These are phyloP conservation scores for Camellia japonica DNA, from an alignment of 148 eudicot genomes.

Conservation along the genomic window DNA sequence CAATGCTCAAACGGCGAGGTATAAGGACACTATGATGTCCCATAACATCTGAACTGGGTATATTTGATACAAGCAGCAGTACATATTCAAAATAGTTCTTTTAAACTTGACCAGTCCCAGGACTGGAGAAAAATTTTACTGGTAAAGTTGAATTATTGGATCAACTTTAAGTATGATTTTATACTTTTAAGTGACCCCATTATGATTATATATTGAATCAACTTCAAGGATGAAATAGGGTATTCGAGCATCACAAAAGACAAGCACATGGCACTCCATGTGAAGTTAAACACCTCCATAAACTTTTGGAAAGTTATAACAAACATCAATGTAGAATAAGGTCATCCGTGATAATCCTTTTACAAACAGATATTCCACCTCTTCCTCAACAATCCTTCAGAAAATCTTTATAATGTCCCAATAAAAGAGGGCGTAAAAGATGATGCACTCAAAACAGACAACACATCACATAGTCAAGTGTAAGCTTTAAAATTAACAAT, in stretches of 20 bases:
- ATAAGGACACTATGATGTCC: too few relatives aligned
- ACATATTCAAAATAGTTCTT: too few relatives aligned
- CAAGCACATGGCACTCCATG: background rate
- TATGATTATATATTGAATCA: background rate
- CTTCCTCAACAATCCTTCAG: constrained; percentile 2
- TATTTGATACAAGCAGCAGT: too few relatives aligned
- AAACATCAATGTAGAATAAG: background rate
- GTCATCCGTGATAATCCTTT: background rate
- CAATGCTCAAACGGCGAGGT: too few relatives aligned
- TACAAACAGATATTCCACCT: background rate
- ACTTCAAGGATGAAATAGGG: background rate
- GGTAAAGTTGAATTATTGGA: background rate
- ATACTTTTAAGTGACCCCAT: background rate
- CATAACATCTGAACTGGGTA: too few relatives aligned
- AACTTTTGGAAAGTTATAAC: background rate
- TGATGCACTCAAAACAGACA: background rate
- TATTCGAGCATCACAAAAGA: background rate
- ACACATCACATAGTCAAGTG: background rate
- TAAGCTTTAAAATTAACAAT: background rate
- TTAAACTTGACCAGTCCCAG: background rate
- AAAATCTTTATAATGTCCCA: background rate
- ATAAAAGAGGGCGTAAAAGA: background rate
- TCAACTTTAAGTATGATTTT: background rate
- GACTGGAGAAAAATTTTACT: background rate
- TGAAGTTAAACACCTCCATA: background rate